These are phyloP conservation scores for Tetrapisispora nanseiensis DNA, from an alignment of 805 yeast species.

Conservation along the genomic window DNA sequence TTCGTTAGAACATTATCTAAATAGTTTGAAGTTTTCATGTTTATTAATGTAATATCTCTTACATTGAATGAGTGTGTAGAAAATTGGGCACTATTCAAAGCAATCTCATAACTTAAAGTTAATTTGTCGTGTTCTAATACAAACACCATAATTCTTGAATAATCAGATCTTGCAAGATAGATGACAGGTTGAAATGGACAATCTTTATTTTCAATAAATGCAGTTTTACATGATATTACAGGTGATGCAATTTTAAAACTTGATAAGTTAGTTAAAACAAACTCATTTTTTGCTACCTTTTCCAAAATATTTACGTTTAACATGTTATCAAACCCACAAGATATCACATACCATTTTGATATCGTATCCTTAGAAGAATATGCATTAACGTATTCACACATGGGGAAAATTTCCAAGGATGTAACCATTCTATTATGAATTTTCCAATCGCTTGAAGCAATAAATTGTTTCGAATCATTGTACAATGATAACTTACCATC, in stretches of 20 bases:
- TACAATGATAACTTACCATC: slow-evolving; percentile 18
- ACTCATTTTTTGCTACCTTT: too few relatives aligned
- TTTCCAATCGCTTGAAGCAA: slow-evolving; percentile 9
- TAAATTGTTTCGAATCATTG: slow-evolving; percentile 2
- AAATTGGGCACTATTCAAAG: slow-evolving; percentile 67
- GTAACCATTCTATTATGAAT: slow-evolving; percentile 34
- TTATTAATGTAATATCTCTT: slow-evolving; percentile 13
- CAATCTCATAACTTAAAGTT: slow-evolving; percentile 36
- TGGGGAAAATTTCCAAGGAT: slow-evolving; percentile 24
- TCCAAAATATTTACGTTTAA: slow-evolving; percentile 22
- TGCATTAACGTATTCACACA: too few relatives aligned
- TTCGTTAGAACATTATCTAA: background rate
- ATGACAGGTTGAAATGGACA: slow-evolving; percentile 29
- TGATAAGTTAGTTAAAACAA: slow-evolving; percentile 9
- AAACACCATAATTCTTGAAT: slow-evolving; percentile 46
- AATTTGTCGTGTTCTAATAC: slow-evolving; percentile 14
- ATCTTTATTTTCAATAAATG: slow-evolving; percentile 12
- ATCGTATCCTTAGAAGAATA: slow-evolving; percentile 4
- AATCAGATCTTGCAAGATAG: slow-evolving; percentile 50
- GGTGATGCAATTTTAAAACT: slow-evolving; percentile 35
- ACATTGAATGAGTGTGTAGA: slow-evolving; percentile 47
- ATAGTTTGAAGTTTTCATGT: background rate
- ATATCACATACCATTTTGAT: slow-evolving; percentile 33
- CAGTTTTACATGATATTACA: slow-evolving; percentile 42
- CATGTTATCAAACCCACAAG: slow-evolving; percentile 54